Conservation (phyloP, 768 basidiomycete species). For the Coprinopsis strossmayeri region DNA sequence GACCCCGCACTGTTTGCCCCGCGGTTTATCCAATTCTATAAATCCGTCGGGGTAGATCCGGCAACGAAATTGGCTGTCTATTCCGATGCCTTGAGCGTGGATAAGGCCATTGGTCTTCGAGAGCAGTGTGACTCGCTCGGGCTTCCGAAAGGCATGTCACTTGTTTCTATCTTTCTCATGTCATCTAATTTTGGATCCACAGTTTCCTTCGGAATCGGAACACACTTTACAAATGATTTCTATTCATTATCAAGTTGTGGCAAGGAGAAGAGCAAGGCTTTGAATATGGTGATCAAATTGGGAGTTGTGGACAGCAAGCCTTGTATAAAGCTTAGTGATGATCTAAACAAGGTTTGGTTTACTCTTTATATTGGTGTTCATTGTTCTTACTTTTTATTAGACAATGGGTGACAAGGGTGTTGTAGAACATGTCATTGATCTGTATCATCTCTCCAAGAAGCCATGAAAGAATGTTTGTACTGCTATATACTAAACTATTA, state of each 20-base stretch:
- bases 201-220: constrained; percentile 95
- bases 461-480: too few species aligned
- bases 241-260: constrained; percentile 31
- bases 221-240: constrained; percentile 90
- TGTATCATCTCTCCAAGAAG: too few species aligned
- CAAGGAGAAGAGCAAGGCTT: constrained; percentile 60
- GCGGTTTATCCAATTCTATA: constrained; percentile 66
- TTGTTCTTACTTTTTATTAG: too few species aligned
- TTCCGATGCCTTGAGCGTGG: constrained; percentile 74
- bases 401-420: too few species aligned
- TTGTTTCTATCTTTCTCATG: constrained; percentile 7
- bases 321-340: constrained; percentile 94
- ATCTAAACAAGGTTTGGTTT: constrained; percentile 59
- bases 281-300: constrained; percentile 96
- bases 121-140: constrained; percentile 69
- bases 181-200: not conserved
- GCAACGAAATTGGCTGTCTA: constrained; percentile 68
- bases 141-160: constrained; percentile 45
- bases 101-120: constrained; percentile 65
- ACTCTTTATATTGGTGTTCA: too few species aligned
- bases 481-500: too few species aligned
- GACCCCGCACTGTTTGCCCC: constrained; percentile 80
- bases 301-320: constrained; percentile 62
- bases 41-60: constrained; percentile 60
- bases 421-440: too few species aligned